Evolutionary conservation across 495 filamentous ascomycete species (phyloP), one percentile per base, ranked within the genome.

Genomic region (Aspergillus campestris): DNA sequence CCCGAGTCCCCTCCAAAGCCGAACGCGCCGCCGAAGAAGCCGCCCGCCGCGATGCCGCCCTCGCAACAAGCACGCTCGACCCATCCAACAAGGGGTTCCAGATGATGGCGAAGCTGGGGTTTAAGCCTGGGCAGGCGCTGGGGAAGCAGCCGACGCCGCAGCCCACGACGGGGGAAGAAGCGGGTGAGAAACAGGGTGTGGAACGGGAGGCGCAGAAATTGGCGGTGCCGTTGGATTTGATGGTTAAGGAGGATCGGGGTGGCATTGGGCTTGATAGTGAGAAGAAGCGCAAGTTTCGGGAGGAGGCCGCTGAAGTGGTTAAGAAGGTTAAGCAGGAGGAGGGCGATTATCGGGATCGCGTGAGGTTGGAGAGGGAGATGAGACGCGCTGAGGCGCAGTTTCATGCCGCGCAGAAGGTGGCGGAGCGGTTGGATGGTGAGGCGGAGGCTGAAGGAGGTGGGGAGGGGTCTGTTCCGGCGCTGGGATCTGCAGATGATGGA

Each of bases 71-170:
- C n/a, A 71, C 95, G 24, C 67, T 87, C 11, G 58, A 72, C 34
- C 74, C 78, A n/a, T 57, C 66, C 6, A 72, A 74, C 38, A 98
- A 96, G 62, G 92, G 92, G 3, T 80, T 89, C 44, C 73, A 86
- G 46, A 95, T 98, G 89, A 92, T 98, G 90, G 81, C 86, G n/a
- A 89, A 84, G 62, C 83, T 98, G 70, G 92, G 92, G 6, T 98
- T 90, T 66, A 84, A 79, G 49, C 67, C 77, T 8, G 84, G 84
- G 10, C 78, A 79, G 40, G 73, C 78, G 0, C 72, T 95, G 3
- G 88, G 92, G 1, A 83, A 82, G 52, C 56, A 39, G 29, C 30
- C 35, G 8, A 51, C 48, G 44, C 33, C 14, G 36, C 33, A 33
- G 14, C 38, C 27, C 18, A 43, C 15, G 31, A 40, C 24, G 9